These are phyloP conservation scores for Candida manassasensis DNA, from an alignment of 805 yeast species.

Conservation along the genomic window DNA sequence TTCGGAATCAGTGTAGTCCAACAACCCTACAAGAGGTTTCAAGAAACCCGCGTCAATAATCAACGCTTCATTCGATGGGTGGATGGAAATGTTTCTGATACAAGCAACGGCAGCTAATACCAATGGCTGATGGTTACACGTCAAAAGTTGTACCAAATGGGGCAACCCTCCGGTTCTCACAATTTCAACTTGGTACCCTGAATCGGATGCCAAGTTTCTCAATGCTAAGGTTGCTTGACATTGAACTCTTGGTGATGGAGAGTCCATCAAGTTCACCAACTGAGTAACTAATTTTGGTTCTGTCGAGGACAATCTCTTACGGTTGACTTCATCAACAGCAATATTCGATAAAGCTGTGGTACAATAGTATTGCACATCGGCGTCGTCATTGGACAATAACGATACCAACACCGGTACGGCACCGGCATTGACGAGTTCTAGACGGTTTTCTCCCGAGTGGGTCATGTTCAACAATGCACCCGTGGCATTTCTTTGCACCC, in stretches of 20 bases:
- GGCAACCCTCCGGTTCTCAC: conserved; percentile 95
- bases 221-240: conserved; percentile 97
- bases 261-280: conserved; percentile 86
- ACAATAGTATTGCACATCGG: conserved; percentile 97
- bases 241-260: conserved; percentile 90
- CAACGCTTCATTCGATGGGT: conserved; percentile 91
- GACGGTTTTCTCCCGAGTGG: conserved; percentile 93
- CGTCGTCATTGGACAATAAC: conserved; percentile 76
- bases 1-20: conserved; percentile 82
- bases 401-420: conserved; percentile 96
- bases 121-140: conserved; percentile 85
- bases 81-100: conserved; percentile 93
- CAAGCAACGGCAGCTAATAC: conserved; percentile 97
- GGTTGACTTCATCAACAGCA: conserved; percentile 91
- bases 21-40: conserved; percentile 79
- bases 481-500: conserved; percentile 98
- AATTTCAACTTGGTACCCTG: conserved; percentile 91
- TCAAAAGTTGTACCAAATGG: conserved; percentile 82
- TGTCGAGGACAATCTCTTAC: conserved; percentile 82
- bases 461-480: conserved; percentile 98
- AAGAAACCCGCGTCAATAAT: conserved; percentile 96
- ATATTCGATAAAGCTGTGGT: conserved; percentile 95
- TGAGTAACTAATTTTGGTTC: conserved; percentile 90
- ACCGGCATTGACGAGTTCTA: conserved; percentile 94
- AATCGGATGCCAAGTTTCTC: conserved; percentile 93